These are phyloP conservation scores for Lepiota subincarnata DNA, from an alignment of 768 basidiomycete genomes.

Conservation along the genomic window DNA sequence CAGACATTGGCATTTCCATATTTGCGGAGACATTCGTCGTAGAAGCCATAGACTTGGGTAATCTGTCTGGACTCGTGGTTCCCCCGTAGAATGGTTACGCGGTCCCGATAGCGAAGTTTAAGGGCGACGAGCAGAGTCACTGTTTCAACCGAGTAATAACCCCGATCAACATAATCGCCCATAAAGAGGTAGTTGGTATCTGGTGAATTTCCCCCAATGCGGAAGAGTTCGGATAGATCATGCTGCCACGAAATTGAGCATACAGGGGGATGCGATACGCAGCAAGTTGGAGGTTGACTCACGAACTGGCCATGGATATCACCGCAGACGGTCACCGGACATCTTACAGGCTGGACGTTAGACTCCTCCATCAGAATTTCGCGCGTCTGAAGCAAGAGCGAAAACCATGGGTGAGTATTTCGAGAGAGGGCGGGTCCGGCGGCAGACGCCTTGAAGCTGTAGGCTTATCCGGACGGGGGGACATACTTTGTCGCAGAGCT, in stretches of 20 bases:
- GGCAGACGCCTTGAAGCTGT: conserved; percentile 13
- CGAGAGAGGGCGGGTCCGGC: conserved; percentile 6
- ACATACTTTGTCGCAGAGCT: conserved; percentile 96
- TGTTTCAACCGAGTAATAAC: conserved; percentile 99
- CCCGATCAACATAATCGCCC: conserved; percentile 99
- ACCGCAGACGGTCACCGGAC: conserved; percentile 98
- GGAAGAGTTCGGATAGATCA: conserved; percentile 97
- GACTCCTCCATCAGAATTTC: conserved; percentile 99
- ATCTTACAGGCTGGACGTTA: conserved; percentile 97
- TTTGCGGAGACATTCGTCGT: conserved; percentile 99
- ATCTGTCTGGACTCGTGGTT: conserved; percentile 99
- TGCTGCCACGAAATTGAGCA: conserved; percentile 54
- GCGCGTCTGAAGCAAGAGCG: conserved; percentile 63
- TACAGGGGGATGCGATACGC: conserved; percentile 7
- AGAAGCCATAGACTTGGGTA: conserved; percentile 99
- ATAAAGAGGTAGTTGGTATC: conserved; percentile 99
- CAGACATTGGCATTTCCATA: conserved; percentile 99
- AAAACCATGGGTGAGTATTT: conserved; percentile 6
- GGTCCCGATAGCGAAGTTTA: conserved; percentile 96
- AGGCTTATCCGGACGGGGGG: conserved; percentile 15
- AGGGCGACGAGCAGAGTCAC: conserved; percentile 95
- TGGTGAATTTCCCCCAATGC: conserved; percentile 97
- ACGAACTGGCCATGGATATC: conserved; percentile 99
- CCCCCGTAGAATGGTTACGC: conserved; percentile 95
- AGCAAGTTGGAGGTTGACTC: conserved; percentile 37